Evolutionary conservation across 345 rosid species (phyloP), one percentile per base, ranked within the genome.

Genomic region (Erodium maritimum): DNA sequence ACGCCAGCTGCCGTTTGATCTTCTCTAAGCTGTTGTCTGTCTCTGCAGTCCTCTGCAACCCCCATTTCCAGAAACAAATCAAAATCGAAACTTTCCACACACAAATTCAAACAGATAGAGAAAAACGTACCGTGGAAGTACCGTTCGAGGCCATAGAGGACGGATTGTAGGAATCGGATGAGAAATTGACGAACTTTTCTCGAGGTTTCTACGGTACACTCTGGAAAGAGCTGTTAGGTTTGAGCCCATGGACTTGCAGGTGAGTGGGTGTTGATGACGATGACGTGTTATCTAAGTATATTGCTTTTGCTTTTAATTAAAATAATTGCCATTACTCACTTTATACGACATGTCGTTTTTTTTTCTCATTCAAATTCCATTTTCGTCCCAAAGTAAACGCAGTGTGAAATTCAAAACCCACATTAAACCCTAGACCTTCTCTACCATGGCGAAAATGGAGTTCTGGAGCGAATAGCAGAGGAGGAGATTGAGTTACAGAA

Each of bases 1-100:
- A 82, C 37, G 97, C 91, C 59, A 93, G 59, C 66, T 87, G 96
- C 59, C 99, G 83, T 69, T 87, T 93, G 83, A 93, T 90, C 88
- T 73, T 85, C 74, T 90, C 99, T 80, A 93, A 82, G 72, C 91
- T 89, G 71, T 71, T 82, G 67, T 76, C 86, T 1, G 88, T 75
- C 68, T 73, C 89, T 53, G 70, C 75, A 55, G 54, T 29, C 71
- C 74, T 71, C 81, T 80, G 87, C 72, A 70, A 69, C 62, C 23
- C 17, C 58, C 54, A 55, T 21, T n/a, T 50, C 8, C 46, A n/a
- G 23, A 51, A 52, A 22, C 10, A n/a, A 53, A 18, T 10, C n/a
- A 57, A 57, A 57, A 23, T 33, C 72, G 62, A 65, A 17, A 17
- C 18, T 16, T 13, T 9, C 55, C 4, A 18, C 11, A 66, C 1